Evolutionary conservation across 805 yeast genomes (phyloP).

Genomic region (Diddensiella santjacobensis): DNA sequence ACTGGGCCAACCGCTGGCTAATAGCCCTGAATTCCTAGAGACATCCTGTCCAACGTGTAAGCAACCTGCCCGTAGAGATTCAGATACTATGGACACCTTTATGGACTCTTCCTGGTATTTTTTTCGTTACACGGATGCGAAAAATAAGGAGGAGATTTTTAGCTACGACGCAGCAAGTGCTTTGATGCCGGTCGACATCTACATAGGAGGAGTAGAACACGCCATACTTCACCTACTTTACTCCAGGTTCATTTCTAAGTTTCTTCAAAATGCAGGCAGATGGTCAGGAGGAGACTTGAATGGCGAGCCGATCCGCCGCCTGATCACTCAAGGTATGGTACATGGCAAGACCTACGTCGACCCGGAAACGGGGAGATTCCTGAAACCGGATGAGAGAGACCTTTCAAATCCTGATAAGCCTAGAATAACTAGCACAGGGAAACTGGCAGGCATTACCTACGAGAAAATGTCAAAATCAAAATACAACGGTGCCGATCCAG

Average conservation of each 20-base stretch:
- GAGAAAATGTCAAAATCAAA: slow-evolving; percentile 98
- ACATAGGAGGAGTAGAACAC: slow-evolving; percentile 95
- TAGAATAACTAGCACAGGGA: slow-evolving; percentile 47
- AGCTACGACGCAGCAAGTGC: slow-evolving; percentile 44
- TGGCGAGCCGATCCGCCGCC: slow-evolving; percentile 77
- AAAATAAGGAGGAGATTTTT: slow-evolving; percentile 57
- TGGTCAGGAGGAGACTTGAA: slow-evolving; percentile 58
- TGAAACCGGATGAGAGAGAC: slow-evolving; percentile 74
- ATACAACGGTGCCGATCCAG: slow-evolving; percentile 91
- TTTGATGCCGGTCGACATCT: slow-evolving; percentile 80
- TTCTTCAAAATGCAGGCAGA: slow-evolving; percentile 58
- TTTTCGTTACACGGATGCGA: slow-evolving; percentile 76
- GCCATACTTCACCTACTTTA: slow-evolving; percentile 90
- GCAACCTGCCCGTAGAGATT: slow-evolving; percentile 72
- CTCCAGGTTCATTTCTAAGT: slow-evolving; percentile 80
- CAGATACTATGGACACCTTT: slow-evolving; percentile 98
- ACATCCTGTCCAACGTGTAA: slow-evolving; percentile 77
- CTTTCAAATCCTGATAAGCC: slow-evolving; percentile 37
- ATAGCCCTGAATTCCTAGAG: slow-evolving; percentile 63
- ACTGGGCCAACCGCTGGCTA: slow-evolving; percentile 62
- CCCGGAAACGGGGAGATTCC: slow-evolving; percentile 67
- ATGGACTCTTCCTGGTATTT: slow-evolving; percentile 98
- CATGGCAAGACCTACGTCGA: slow-evolving; percentile 82
- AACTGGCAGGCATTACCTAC: slow-evolving; percentile 51
- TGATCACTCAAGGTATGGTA: slow-evolving; percentile 97